Evolutionary conservation across 208 protist genomes (phyloP).

Genomic region (Histomonas meleagridis): DNA sequence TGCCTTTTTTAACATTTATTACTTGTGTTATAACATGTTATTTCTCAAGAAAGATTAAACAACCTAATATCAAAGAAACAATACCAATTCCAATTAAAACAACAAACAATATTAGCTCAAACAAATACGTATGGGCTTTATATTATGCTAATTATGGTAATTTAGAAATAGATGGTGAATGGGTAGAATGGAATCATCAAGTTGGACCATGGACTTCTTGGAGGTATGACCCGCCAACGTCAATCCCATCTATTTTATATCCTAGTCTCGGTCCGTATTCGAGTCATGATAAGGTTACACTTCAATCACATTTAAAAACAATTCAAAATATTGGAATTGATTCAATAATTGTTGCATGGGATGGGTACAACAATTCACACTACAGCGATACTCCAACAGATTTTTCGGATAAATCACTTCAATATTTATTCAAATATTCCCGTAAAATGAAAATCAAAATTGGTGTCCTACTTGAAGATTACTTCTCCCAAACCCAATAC

Average conservation of each 20-base stretch:
- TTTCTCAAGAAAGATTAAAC: too few relatives aligned
- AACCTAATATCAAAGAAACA: too few relatives aligned
- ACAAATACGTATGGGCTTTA: background rate
- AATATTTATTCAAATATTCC: background rate
- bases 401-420: background rate
- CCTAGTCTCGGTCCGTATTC: background rate
- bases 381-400: background rate
- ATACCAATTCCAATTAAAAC: too few relatives aligned
- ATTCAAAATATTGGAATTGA: background rate
- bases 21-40: too few relatives aligned
- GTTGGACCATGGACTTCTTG: background rate
- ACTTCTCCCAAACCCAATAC: background rate
- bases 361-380: background rate
- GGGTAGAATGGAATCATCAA: background rate
- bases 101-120: too few relatives aligned
- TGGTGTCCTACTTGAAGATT: background rate
- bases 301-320: background rate
- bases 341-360: background rate
- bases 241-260: background rate
- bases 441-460: background rate
- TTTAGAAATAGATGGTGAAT: background rate
- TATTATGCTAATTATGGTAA: background rate
- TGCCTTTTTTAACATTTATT: too few relatives aligned
- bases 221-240: background rate
- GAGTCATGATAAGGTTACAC: background rate